These are phyloP conservation scores for Cyclaneusma minus DNA, from an alignment of 2,329 filamentous ascomycete species.

Conservation along the genomic window DNA sequence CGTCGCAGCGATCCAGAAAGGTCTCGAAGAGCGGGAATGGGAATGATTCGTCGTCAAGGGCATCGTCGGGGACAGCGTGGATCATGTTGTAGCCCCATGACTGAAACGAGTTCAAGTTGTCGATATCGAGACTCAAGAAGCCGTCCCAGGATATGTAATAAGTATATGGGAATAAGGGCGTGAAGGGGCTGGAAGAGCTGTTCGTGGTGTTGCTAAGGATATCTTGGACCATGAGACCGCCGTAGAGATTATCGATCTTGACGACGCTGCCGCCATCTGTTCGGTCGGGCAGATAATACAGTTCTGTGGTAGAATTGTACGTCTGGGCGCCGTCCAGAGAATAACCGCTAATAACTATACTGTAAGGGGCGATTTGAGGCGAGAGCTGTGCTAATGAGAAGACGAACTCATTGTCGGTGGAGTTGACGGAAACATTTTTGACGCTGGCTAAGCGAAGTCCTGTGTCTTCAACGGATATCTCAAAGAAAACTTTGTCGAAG, in stretches of 20 bases:
- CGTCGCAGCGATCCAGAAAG: conserved; percentile 27
- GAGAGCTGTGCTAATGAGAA: conserved; percentile 19
- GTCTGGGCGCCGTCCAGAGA: conserved; percentile 17
- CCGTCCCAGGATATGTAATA: conserved; percentile 27
- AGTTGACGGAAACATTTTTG: conserved; percentile 19
- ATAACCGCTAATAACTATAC: conserved; percentile 19
- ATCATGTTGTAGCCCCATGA: conserved; percentile 29
- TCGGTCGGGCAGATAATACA: conserved; percentile 26
- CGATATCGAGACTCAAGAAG: conserved; percentile 18
- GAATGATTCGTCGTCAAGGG: conserved; percentile 22
- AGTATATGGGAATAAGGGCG: conserved; percentile 27
- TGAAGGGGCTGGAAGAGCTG: conserved; percentile 17
- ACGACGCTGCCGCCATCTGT: conserved; percentile 26
- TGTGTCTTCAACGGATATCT: conserved; percentile 16
- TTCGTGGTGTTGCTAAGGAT: conserved; percentile 9
- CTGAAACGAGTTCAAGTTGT: conserved; percentile 23
- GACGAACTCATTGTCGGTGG: conserved; percentile 19
- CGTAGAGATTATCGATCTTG: conserved; percentile 29
- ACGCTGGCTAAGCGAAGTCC: conserved; percentile 13
- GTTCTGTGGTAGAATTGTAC: conserved; percentile 20
- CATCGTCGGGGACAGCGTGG: conserved; percentile 25
- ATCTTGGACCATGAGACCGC: conserved; percentile 26
- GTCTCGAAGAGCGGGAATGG: conserved; percentile 21
- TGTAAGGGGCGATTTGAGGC: conserved; percentile 21
- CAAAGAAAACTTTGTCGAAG: conserved; percentile 10